A percentile compares a stretch with the other conserved stretches of the same genome.
Evolutionary conservation across 495 filamentous ascomycete species (phyloP).

Genomic region (Annulohypoxylon maeteangense): DNA sequence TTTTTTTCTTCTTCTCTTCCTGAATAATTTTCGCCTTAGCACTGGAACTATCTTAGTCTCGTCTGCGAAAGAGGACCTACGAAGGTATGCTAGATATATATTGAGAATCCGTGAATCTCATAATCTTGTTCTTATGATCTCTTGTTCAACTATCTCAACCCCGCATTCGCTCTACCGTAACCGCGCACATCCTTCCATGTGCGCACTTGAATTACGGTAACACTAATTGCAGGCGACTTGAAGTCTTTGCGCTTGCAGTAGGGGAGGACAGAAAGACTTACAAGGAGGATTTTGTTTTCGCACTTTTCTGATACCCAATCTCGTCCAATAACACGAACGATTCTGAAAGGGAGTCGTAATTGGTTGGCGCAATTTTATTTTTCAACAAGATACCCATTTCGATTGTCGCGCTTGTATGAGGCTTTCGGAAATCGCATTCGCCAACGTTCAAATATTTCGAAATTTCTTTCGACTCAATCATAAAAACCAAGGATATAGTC

Average conservation of each 20-base stretch:
- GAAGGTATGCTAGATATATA: slow-evolving; percentile 8
- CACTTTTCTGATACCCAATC: slow-evolving; percentile 12
- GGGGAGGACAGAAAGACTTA: slow-evolving; percentile 66
- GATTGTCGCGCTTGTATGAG: slow-evolving; percentile 22
- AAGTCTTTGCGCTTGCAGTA: slow-evolving; percentile 69
- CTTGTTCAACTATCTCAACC: slow-evolving; percentile 1
- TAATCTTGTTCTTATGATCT: neutral
- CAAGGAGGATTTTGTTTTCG: slow-evolving; percentile 16
- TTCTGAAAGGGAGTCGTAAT: neutral
- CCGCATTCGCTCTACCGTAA: neutral
- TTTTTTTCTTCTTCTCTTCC: slow-evolving; percentile 1
- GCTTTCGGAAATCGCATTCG: slow-evolving; percentile 13
- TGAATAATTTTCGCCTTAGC: slow-evolving; percentile 14
- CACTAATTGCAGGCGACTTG: slow-evolving; percentile 64
- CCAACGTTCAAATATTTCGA: slow-evolving; percentile 31
- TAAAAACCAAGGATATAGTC: slow-evolving; percentile 30
- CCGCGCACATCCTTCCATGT: slow-evolving; percentile 20
- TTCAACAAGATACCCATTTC: slow-evolving; percentile 10
- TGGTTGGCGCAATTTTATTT: slow-evolving; percentile 5
- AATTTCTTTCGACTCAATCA: slow-evolving; percentile 24
- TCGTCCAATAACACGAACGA: neutral
- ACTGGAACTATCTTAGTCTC: neutral
- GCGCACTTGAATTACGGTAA: slow-evolving; percentile 36
- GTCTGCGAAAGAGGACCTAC: neutral
- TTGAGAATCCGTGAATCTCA: neutral